Evolutionary conservation across 1,139 yeast genomes (phyloP).

Genomic region (Casaregolazyma lundiana): DNA sequence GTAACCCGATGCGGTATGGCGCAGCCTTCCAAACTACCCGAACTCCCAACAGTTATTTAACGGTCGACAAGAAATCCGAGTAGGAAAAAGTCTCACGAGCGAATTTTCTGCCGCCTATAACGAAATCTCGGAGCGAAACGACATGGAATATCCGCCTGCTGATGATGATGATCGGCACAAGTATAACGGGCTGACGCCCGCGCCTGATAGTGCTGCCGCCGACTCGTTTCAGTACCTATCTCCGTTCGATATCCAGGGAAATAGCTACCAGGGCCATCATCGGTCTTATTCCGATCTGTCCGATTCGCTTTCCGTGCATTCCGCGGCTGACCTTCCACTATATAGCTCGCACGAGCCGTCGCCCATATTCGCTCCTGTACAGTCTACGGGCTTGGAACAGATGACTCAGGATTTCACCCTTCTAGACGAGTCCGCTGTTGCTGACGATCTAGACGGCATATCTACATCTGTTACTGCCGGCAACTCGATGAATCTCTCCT

Average conservation of each 20-base stretch:
- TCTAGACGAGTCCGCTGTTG: slow-evolving; percentile 11
- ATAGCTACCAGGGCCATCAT: slow-evolving; percentile 1
- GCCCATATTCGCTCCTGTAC: slow-evolving; percentile 6
- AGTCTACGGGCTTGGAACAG: slow-evolving; percentile 17
- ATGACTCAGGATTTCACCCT: slow-evolving; percentile 22
- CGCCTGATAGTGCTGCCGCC: not conserved
- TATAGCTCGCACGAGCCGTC: slow-evolving; percentile 4
- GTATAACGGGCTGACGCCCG: not conserved
- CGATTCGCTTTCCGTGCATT: not conserved
- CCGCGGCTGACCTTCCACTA: not conserved
- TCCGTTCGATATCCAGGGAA: slow-evolving; percentile 3
- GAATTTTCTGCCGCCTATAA: slow-evolving; percentile 1
- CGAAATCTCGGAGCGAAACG: no score
- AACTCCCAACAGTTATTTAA: no score
- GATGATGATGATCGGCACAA: not conserved
- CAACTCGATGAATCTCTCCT: not conserved
- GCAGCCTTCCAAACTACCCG: no score
- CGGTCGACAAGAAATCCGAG: no score
- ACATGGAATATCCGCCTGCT: no score
- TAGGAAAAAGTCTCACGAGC: no score
- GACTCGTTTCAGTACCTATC: not conserved
- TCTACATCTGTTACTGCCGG: not conserved
- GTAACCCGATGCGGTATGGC: no score
- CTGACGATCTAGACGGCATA: not conserved
- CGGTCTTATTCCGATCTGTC: not conserved